Base-by-base conservation (phyloP, 2,329 filamentous ascomycete species). In the Fusarium avenaceum region DNA sequence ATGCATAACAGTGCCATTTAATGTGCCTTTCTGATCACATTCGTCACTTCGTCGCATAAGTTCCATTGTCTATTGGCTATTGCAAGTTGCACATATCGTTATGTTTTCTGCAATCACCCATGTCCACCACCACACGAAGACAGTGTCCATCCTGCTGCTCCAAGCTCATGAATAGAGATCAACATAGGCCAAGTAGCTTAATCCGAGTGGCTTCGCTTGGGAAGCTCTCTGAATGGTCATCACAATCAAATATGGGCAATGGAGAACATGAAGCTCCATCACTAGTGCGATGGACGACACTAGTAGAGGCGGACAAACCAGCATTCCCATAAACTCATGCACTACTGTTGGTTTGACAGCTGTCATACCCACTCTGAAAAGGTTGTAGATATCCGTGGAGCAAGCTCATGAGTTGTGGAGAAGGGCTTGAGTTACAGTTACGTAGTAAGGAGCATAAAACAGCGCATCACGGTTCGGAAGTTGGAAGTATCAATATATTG, bases 101-200 rank as follows among this genome's bases (percentile, higher is more conserved):
- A 24, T 24, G 2, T 24, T 24, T 24, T 7, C 24, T 24, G 24
- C 3, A 24, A 24, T 24, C 24, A 24, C 7, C 24, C 24, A 24
- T 8, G 24, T 24, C 7, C 7, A 24, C 7, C 24, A 24, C 24
- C 24, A 24, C 24, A 24, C 24, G 24, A 7, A 7, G 24, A 24
- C 7, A 24, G 7, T 7, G 24, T 24, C 24, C 24, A 24, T 24
- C 24, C 7, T 24, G 24, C 24, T 8, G 24, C 6, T 7, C 24
- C 30, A 32, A 32, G 30, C 30, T 32, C 9, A 10, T 11, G 10
- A 11, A 9, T 11, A 10, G 1, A 11, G 26, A 3, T 4, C 1
- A 28, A 28, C 26, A 9, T 28, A 10, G 9, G 26, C 4, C 9
- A 9, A 28, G 0, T 7, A 10, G 0, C 2, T 49, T 0, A 3